These are phyloP conservation scores for Pichia nakasei DNA, from an alignment of 805 yeast genomes.

Conservation along the genomic window DNA sequence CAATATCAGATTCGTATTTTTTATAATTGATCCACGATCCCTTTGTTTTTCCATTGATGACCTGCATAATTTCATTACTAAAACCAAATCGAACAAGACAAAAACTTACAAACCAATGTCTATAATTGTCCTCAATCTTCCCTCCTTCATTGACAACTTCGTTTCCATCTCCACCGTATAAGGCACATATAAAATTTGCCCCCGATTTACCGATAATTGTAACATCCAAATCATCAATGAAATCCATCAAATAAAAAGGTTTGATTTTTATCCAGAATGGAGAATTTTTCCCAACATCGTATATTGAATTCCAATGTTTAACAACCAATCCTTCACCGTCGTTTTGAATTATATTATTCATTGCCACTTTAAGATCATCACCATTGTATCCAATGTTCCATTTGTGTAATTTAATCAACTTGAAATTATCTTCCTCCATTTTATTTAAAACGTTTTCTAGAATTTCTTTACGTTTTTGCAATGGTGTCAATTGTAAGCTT, in stretches of 20 bases:
- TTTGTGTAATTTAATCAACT: constrained; percentile 33
- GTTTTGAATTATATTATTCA: constrained; percentile 48
- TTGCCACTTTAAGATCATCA: constrained; percentile 45
- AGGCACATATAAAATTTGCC: constrained; percentile 3
- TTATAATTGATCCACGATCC: constrained; percentile 47
- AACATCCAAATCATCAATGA: constrained; percentile 81
- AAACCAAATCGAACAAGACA: constrained; percentile 84
- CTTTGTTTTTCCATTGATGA: constrained; percentile 46
- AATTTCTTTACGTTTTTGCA: constrained; percentile 47
- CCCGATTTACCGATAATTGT: constrained; percentile 59
- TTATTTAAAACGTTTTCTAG: constrained; percentile 35
- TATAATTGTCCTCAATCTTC: neutral
- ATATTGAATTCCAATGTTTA: constrained; percentile 52
- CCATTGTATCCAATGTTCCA: constrained; percentile 30
- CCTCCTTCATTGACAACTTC: neutral
- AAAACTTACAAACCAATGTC: constrained; percentile 46
- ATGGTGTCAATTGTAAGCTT: constrained; percentile 45
- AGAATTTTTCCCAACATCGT: constrained; percentile 51
- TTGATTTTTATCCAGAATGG: constrained; percentile 79
- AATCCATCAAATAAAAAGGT: constrained; percentile 80
- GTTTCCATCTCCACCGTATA: constrained; percentile 2
- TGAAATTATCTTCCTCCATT: constrained; percentile 40
- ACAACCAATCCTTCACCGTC: constrained; percentile 79
- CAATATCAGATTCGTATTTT: constrained; percentile 2
- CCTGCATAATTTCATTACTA: constrained; percentile 33